phyloP scores from a whole-genome alignment of 371 early-diverging fungal genomes.

The Lichtheimia corymbifera region DNA sequence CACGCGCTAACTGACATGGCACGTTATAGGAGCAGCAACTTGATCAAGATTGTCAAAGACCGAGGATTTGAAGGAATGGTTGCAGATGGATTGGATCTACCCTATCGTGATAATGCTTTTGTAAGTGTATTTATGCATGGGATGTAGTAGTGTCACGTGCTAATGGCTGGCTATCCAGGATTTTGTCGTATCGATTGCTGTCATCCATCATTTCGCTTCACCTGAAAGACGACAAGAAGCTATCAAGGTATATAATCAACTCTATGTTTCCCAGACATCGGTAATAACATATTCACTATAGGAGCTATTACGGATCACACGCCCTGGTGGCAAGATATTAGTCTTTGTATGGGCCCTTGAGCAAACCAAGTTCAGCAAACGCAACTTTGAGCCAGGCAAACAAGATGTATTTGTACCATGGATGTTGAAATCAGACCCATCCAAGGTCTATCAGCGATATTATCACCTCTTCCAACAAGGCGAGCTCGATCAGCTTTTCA shows the following conservation, averaged over 20 bases:
- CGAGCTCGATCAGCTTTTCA: slow-evolving; percentile 78
- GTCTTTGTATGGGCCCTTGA: slow-evolving; percentile 98
- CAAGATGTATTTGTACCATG: slow-evolving; percentile 97
- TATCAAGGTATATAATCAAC: slow-evolving; percentile 20
- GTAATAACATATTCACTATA: slow-evolving; percentile 7
- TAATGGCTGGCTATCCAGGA: slow-evolving; percentile 61
- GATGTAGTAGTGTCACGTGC: neutral
- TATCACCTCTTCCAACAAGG: slow-evolving; percentile 93
- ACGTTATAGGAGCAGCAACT: slow-evolving; percentile 63
- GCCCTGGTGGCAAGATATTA: slow-evolving; percentile 72
- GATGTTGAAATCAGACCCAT: slow-evolving; percentile 48
- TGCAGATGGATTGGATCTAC: slow-evolving; percentile 79
- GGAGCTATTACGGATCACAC: slow-evolving; percentile 78
- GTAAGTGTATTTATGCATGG: slow-evolving; percentile 38
- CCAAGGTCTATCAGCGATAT: slow-evolving; percentile 71
- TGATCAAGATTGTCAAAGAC: slow-evolving; percentile 75
- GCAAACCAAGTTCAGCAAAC: slow-evolving; percentile 67
- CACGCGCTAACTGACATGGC: neutral
- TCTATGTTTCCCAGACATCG: slow-evolving; percentile 11
- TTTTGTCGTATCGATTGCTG: slow-evolving; percentile 91
- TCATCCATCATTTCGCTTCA: slow-evolving; percentile 93
- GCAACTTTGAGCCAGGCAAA: slow-evolving; percentile 74
- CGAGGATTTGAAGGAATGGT: slow-evolving; percentile 86
- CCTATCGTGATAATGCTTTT: slow-evolving; percentile 73
- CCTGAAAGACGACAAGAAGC: slow-evolving; percentile 77